Base-by-base conservation (phyloP, 2,329 filamentous ascomycete species). In the Cordyceps farinosa region DNA sequence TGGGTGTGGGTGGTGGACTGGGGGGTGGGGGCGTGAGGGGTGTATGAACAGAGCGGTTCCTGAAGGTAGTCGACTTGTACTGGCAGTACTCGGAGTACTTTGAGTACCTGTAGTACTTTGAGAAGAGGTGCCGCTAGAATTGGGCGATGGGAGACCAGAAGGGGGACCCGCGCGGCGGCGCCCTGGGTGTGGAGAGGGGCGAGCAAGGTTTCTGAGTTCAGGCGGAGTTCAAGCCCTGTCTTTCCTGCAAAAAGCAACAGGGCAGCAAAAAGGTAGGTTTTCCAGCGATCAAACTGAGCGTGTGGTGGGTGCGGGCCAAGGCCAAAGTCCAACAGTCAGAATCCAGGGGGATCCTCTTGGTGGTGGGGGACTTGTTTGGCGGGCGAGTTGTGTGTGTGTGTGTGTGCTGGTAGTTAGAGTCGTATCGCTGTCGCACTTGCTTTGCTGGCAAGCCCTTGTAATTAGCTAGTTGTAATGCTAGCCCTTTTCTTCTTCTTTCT, bases 231-330 rank as follows among this genome's bases (percentile, higher is more conserved):
- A 36, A 42, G 29, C 17, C 7, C 40, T 56, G n/a, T n/a, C 34
- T 13, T 3, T 13, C 30, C 17, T 22, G 22, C 9, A 60, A 60
- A 22, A 60, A 40, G 45, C 34, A 61, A 52, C 30, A 22, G 22
- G 22, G 22, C 15, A 38, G 40, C 32, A 52, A 22, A 51, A 60
- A 60, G 22, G 34, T 42, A 32, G 36, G 32, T 11, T 36, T 50
- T 27, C 44, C 27, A 53, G 48, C 48, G 59, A 61, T 61, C 59
- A 54, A 47, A 61, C 50, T 48, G 50, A 54, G 51, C 50, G 22
- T 48, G 57, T 47, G 40, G 50, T 61, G 51, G 59, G 22, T 48
- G 57, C 56, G 40, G 45, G 56, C 29, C 38, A 44, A 61, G 48
- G 29, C 58, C 22, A 22, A 32, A 22, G 7, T 53, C 27, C 30